Evolutionary conservation across 2,329 filamentous ascomycete genomes (phyloP).

Genomic region (Penicillium decumbens): DNA sequence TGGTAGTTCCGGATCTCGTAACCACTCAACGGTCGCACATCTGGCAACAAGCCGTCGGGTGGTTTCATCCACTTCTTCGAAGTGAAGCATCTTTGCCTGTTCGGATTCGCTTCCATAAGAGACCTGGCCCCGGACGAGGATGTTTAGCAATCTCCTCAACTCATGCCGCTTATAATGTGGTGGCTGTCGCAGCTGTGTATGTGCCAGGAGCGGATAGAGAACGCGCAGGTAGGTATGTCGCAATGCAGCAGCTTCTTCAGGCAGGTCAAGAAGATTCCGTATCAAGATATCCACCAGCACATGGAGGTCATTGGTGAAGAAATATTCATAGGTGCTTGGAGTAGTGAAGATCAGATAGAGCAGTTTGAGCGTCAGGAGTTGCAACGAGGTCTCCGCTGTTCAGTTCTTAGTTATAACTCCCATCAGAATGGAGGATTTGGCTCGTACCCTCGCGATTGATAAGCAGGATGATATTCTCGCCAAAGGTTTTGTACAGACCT

Average conservation of each 20-base stretch:
- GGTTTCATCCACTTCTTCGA: slow-evolving; percentile 49
- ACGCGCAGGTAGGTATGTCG: slow-evolving; percentile 94
- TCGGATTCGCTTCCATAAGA: slow-evolving; percentile 48
- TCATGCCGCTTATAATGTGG: slow-evolving; percentile 91
- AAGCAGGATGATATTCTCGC: slow-evolving; percentile 92
- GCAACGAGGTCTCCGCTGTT: slow-evolving; percentile 76
- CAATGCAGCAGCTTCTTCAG: slow-evolving; percentile 67
- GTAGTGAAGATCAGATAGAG: slow-evolving; percentile 95
- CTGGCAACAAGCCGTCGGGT: slow-evolving; percentile 46
- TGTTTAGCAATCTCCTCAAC: slow-evolving; percentile 67
- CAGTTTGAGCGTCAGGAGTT: slow-evolving; percentile 92
- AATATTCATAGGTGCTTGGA: slow-evolving; percentile 88
- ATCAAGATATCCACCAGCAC: slow-evolving; percentile 95
- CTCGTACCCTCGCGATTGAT: slow-evolving; percentile 75
- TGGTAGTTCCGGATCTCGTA: slow-evolving; percentile 32
- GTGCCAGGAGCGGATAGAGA: slow-evolving; percentile 79
- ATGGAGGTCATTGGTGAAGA: slow-evolving; percentile 94
- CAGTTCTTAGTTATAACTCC: slow-evolving; percentile 10
- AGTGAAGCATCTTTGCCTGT: slow-evolving; percentile 45
- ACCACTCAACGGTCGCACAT: slow-evolving; percentile 46
- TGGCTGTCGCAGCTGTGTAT: slow-evolving; percentile 82
- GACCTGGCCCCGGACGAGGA: slow-evolving; percentile 70
- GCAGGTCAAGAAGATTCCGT: slow-evolving; percentile 91
- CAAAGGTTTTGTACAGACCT: slow-evolving; percentile 82
- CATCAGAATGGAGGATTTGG: background rate